These are phyloP conservation scores for Leptomonas seymouri DNA, from an alignment of 208 protist genomes.

Conservation along the genomic window DNA sequence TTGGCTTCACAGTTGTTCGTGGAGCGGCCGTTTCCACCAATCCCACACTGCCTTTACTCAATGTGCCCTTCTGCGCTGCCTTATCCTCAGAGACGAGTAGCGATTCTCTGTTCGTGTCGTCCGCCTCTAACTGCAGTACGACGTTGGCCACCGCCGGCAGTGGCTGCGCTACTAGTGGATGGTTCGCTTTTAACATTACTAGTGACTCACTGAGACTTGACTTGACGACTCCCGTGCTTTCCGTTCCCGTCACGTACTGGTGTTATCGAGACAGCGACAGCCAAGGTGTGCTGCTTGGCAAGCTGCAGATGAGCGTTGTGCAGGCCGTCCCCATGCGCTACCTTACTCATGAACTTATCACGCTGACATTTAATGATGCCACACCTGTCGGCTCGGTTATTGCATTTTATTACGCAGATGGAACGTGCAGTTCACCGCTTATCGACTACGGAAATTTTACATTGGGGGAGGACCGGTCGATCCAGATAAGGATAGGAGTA, in stretches of 20 bases:
- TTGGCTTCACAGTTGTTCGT: not conserved
- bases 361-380: constrained; percentile 14
- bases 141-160: not conserved
- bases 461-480: not conserved
- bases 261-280: not conserved
- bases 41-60: constrained; percentile 14
- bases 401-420: constrained; percentile 3
- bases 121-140: not conserved
- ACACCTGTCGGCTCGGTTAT: constrained; percentile 11
- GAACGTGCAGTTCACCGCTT: not conserved
- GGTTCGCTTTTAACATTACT: constrained; percentile 1
- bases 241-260: constrained; percentile 5
- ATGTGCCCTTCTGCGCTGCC: constrained; percentile 15
- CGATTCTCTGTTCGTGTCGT: constrained; percentile 4
- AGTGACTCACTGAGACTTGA: not conserved
- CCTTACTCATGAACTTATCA: not conserved
- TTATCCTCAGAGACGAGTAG: not conserved
- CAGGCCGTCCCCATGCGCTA: constrained; percentile 6
- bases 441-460: not conserved
- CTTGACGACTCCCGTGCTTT: not conserved
- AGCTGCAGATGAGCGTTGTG: constrained; percentile 14
- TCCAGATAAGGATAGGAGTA: not conserved
- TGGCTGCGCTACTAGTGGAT: not conserved
- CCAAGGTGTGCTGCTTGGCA: not conserved
- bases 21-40: constrained; percentile 3